Evolutionary conservation across 148 eudicot species (phyloP).

Genomic region (Cornus controversa): DNA sequence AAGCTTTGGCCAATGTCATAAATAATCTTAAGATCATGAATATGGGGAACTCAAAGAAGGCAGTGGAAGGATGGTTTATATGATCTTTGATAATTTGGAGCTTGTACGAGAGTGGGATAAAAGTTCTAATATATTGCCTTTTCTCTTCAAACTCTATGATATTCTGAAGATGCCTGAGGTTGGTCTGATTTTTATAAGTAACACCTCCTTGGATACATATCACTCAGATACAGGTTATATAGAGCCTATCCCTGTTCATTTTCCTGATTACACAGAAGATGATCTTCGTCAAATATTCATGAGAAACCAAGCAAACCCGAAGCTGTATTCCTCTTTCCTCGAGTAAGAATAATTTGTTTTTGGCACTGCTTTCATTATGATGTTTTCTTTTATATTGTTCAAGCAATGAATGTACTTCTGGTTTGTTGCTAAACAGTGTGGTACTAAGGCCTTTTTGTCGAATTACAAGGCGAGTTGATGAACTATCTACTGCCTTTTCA

Average conservation of each 20-base stretch:
- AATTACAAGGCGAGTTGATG: conserved; percentile 70
- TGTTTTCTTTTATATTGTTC: conserved; percentile 4
- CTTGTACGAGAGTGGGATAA: conserved; percentile 85
- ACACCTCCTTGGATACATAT: conserved; percentile 74
- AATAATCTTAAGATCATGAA: conserved; percentile 50
- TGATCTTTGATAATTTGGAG: conserved; percentile 80
- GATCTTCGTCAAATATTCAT: conserved; percentile 71
- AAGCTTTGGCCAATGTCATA: conserved; percentile 53
- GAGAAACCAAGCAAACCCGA: conserved; percentile 54
- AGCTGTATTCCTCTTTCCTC: conserved; percentile 75
- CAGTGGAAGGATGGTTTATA: conserved; percentile 73
- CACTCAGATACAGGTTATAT: conserved; percentile 64
- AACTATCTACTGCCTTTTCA: conserved; percentile 52
- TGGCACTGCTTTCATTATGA: not conserved
- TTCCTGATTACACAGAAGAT: conserved; percentile 75
- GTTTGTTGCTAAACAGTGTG: conserved; percentile 42
- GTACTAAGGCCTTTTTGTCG: conserved; percentile 75
- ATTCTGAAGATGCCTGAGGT: conserved; percentile 70
- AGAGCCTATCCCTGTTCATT: conserved; percentile 76
- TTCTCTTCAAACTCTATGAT: conserved; percentile 67
- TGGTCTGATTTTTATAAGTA: conserved; percentile 78
- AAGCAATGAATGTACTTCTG: conserved; percentile 1
- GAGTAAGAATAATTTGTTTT: conserved; percentile 54
- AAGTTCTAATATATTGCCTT: conserved; percentile 61
- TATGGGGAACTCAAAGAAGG: conserved; percentile 35